A percentile compares a stretch with the other conserved stretches of the same genome.
Conservation (phyloP, 495 filamentous ascomycete species). For the Hypoxylon subgilvum region DNA sequence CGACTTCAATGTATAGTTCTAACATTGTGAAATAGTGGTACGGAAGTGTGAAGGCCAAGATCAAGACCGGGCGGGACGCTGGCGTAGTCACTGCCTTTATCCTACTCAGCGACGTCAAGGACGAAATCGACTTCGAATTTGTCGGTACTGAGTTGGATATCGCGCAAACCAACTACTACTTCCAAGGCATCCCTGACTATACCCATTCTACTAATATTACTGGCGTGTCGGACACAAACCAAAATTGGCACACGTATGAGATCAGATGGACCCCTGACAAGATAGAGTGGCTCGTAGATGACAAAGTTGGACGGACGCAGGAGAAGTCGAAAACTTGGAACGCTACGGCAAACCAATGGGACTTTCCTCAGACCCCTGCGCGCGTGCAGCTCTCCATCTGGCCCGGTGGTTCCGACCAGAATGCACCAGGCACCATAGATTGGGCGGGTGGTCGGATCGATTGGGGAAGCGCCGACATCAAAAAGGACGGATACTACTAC, state of each 20-base stretch:
- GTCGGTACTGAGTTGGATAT: constrained; percentile 77
- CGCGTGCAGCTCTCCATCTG: constrained; percentile 94
- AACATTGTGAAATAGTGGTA: too few relatives aligned
- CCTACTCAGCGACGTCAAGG: constrained; percentile 89
- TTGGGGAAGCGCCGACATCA: constrained; percentile 83
- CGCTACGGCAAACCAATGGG: constrained; percentile 76
- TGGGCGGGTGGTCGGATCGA: constrained; percentile 92
- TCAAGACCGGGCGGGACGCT: constrained; percentile 82
- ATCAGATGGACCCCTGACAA: constrained; percentile 89
- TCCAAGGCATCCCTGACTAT: constrained; percentile 90
- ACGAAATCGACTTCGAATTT: constrained; percentile 97
- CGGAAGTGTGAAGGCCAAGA: constrained; percentile 81
- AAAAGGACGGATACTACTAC: constrained; percentile 87
- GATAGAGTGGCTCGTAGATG: constrained; percentile 87
- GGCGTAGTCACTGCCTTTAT: constrained; percentile 98
- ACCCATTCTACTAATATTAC: constrained; percentile 72
- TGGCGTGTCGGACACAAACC: constrained; percentile 72
- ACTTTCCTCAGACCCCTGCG: constrained; percentile 91
- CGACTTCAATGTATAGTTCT: too few relatives aligned
- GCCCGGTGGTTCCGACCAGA: constrained; percentile 83
- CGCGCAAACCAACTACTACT: constrained; percentile 96
- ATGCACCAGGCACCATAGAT: constrained; percentile 80
- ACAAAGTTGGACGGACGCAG: constrained; percentile 71
- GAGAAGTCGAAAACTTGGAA: constrained; percentile 84
- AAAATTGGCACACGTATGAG: constrained; percentile 86